Percentiles rank a stretch among this genome's conserved stretches.
Conservation (phyloP, 83 land plant species). For the Picea mariana region DNA sequence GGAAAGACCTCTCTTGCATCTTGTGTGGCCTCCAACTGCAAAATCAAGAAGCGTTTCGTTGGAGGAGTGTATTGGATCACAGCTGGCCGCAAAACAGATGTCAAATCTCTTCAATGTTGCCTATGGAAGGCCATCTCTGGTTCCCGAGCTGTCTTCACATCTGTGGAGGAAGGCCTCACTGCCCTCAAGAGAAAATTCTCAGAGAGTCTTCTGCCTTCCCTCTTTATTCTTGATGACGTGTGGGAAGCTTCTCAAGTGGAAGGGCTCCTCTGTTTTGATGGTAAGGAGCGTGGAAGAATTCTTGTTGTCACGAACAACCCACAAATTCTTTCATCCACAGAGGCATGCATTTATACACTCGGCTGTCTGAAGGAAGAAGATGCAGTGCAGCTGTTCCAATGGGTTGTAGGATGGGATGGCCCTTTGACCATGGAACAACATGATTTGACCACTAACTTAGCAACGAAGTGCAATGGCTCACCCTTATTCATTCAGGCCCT, state of each 20-base stretch:
- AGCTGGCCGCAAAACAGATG: neutral
- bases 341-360: conserved; percentile 7
- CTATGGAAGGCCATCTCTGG: conserved; percentile 22
- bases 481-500: conserved; percentile 18
- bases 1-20: conserved; percentile 24
- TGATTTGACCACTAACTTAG: neutral
- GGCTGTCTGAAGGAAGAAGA: conserved; percentile 18
- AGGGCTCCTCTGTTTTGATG: conserved; percentile 24
- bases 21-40: conserved; percentile 15
- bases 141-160: conserved; percentile 14
- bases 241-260: conserved; percentile 22
- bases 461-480: conserved; percentile 15
- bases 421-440: neutral
- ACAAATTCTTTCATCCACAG: conserved; percentile 2
- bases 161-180: conserved; percentile 20
- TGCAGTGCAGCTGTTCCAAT: conserved; percentile 14
- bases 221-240: conserved; percentile 21
- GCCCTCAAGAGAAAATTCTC: conserved; percentile 10
- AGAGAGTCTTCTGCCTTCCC: conserved; percentile 15
- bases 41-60: conserved; percentile 5
- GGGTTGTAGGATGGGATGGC: conserved; percentile 16
- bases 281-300: conserved; percentile 26
- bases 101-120: conserved; percentile 9
- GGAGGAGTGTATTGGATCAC: conserved; percentile 23
- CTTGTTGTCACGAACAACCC: conserved; percentile 12